Conservation (phyloP, 2,329 filamentous ascomycete genomes). For the Aspergillus pseudotamarii region DNA sequence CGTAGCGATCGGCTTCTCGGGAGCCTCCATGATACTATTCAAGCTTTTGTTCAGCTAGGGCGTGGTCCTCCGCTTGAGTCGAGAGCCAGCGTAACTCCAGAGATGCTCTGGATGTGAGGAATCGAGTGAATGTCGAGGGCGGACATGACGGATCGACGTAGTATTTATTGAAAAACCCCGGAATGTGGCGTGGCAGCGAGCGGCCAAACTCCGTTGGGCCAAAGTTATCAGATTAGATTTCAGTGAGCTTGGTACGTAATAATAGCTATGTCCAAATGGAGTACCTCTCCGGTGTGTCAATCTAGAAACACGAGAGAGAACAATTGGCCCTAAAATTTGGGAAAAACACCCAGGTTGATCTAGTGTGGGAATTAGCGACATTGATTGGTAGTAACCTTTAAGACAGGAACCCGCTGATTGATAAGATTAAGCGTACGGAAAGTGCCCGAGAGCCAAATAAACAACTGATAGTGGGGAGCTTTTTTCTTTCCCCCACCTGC, state of each 20-base stretch:
- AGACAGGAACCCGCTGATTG: constrained; percentile 1
- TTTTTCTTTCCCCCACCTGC: background rate
- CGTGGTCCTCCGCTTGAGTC: background rate
- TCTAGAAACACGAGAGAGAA: background rate
- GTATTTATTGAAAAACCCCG: background rate
- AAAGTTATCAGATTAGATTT: constrained; percentile 3
- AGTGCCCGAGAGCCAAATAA: constrained; percentile 2
- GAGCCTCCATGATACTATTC: background rate
- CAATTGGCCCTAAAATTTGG: background rate
- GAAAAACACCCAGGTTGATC: background rate
- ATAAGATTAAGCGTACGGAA: constrained; percentile 8
- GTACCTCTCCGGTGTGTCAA: background rate
- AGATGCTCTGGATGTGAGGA: background rate
- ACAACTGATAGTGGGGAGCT: background rate
- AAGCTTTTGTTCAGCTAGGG: background rate
- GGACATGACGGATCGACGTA: background rate
- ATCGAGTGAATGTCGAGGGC: background rate
- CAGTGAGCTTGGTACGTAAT: background rate
- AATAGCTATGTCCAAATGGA: background rate
- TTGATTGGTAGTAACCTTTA: background rate
- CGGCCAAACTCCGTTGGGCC: background rate
- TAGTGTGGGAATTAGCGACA: background rate
- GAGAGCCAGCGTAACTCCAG: background rate
- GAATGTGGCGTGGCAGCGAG: background rate
- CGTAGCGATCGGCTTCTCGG: background rate